Conservation (phyloP, 306 rosid species). For the Albizia julibrissin region DNA sequence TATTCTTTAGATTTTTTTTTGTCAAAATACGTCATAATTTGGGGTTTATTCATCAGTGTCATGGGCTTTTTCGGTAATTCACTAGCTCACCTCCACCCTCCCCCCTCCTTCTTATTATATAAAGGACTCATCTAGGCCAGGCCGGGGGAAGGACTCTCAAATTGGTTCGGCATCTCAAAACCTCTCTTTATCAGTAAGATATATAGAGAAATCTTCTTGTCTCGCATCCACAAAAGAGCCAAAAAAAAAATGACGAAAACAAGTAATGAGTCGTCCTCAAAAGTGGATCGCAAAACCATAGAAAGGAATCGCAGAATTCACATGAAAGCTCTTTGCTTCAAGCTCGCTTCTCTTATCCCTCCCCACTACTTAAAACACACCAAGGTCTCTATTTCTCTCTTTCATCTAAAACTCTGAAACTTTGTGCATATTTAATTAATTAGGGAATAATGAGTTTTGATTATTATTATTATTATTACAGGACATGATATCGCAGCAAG, state of each 20-base stretch:
- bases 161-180: background rate
- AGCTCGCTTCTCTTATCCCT: slow-evolving; percentile 69
- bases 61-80: slow-evolving; percentile 6
- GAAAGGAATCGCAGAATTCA: slow-evolving; percentile 74
- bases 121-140: background rate
- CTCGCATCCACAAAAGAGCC: background rate
- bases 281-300: slow-evolving; percentile 63
- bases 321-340: slow-evolving; percentile 66
- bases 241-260: slow-evolving; percentile 30
- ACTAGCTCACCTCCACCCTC: too few relatives aligned
- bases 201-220: background rate
- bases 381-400: slow-evolving; percentile 38
- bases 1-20: too few relatives aligned
- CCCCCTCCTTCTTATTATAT: background rate
- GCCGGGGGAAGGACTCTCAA: background rate
- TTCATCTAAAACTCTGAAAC: background rate
- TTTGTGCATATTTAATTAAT: background rate
- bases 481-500: slow-evolving; percentile 53
- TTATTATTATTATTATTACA: slow-evolving; percentile 1
- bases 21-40: background rate
- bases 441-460: too few relatives aligned
- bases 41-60: background rate
- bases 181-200: background rate
- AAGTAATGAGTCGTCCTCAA: slow-evolving; percentile 23
- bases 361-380: slow-evolving; percentile 39